phyloP scores from a whole-genome alignment of 2,329 filamentous ascomycete species.

The Leptographium wingfieldii region DNA sequence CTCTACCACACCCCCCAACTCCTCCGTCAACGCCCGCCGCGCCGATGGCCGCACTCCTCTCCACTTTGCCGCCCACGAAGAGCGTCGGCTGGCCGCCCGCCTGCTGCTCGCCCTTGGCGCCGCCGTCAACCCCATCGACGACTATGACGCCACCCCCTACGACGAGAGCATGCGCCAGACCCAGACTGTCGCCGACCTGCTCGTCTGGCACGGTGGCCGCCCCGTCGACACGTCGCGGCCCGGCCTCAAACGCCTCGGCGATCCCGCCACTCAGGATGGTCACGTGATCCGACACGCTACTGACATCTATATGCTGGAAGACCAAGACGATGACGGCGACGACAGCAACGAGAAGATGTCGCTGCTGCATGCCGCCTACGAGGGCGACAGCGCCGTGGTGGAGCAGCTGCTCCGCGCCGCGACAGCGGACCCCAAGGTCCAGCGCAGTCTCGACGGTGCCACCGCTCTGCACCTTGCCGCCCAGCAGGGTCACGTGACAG shows the following conservation, averaged over 20 bases:
- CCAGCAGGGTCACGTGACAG: not conserved
- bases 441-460: not conserved
- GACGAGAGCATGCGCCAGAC: not conserved
- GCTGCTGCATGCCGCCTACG: not conserved
- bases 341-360: not conserved
- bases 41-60: not conserved
- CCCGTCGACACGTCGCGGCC: not conserved
- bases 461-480: not conserved
- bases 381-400: not conserved
- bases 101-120: not conserved
- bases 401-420: not conserved
- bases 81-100: not conserved
- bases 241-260: not conserved
- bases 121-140: not conserved
- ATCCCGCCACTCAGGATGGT: not conserved
- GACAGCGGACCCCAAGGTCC: not conserved
- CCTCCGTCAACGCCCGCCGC: not conserved
- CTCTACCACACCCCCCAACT: not conserved
- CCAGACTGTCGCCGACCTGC: not conserved
- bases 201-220: not conserved
- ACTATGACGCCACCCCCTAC: not conserved
- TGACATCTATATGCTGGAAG: not conserved
- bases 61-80: not conserved
- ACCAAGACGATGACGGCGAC: not conserved
- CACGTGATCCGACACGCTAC: not conserved